Percentiles rank a stretch among this genome's conserved stretches.
Evolutionary conservation across 768 basidiomycete genomes (phyloP).

Genomic region (Tulasnella calospora): DNA sequence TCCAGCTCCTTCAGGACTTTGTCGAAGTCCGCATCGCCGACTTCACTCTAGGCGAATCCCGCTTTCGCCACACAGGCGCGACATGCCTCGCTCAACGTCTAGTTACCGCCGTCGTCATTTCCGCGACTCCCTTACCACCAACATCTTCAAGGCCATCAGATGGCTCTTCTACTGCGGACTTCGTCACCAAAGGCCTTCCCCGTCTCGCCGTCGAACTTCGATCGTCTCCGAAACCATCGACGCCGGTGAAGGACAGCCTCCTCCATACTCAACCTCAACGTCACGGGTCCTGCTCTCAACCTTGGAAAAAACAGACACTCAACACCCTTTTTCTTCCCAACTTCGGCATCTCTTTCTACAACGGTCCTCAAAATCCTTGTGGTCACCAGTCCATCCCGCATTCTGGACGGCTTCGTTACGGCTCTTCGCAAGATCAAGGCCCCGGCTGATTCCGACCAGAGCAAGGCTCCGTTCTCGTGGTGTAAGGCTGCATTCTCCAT

Average conservation of each 20-base stretch:
- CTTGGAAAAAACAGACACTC: conserved; percentile 75
- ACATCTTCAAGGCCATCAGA: conserved; percentile 75
- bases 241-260: conserved; percentile 87
- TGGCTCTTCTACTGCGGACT: conserved; percentile 94
- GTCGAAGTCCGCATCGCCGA: conserved; percentile 69
- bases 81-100: conserved; percentile 98
- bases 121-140: conserved; percentile 73
- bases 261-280: conserved; percentile 91
- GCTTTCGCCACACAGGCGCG: conserved; percentile 68
- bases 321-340: conserved; percentile 78
- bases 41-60: conserved; percentile 74
- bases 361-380: conserved; percentile 88
- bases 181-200: conserved; percentile 92
- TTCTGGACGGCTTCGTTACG: conserved; percentile 91
- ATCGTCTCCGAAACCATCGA: conserved; percentile 84
- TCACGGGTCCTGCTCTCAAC: conserved; percentile 75
- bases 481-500: conserved; percentile 88
- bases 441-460: conserved; percentile 81
- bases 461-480: conserved; percentile 90
- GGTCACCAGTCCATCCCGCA: conserved; percentile 83
- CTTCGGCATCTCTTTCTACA: conserved; percentile 85
- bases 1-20: conserved; percentile 91
- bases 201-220: conserved; percentile 76
- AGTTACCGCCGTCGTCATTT: conserved; percentile 84
- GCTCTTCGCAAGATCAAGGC: conserved; percentile 87